These are phyloP conservation scores for Thamnidium elegans DNA, from an alignment of 192 early-diverging fungal genomes.

Conservation along the genomic window DNA sequence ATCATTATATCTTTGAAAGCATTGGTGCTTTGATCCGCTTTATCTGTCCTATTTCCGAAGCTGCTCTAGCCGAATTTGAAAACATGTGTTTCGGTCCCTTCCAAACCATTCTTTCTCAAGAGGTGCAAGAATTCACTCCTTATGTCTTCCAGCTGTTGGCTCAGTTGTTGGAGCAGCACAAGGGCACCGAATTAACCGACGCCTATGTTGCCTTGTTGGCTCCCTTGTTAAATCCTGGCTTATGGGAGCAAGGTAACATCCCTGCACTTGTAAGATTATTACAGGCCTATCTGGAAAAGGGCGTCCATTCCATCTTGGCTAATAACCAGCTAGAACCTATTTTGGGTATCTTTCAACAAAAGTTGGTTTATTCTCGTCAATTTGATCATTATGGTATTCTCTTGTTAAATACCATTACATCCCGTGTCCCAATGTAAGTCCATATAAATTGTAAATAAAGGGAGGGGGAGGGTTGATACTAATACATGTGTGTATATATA, in stretches of 20 bases:
- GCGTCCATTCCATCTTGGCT: constrained; percentile 63
- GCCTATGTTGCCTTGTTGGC: constrained; percentile 72
- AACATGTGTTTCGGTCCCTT: constrained; percentile 85
- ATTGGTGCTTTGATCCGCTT: constrained; percentile 85
- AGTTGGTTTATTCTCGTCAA: constrained; percentile 76
- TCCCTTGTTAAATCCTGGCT: constrained; percentile 76
- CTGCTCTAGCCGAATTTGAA: constrained; percentile 80
- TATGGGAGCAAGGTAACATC: constrained; percentile 94
- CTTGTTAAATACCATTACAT: constrained; percentile 74
- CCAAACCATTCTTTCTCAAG: constrained; percentile 79
- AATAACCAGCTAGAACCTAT: constrained; percentile 75
- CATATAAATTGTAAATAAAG: no score
- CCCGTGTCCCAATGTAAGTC: constrained; percentile 72
- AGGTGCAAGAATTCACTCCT: constrained; percentile 89
- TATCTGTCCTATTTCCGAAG: constrained; percentile 68
- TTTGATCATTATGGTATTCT: constrained; percentile 88
- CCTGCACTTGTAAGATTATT: constrained; percentile 91
- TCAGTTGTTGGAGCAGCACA: constrained; percentile 81
- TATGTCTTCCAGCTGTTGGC: constrained; percentile 97
- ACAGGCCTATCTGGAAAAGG: constrained; percentile 80
- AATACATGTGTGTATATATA: constrained; percentile 11
- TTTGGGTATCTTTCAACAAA: constrained; percentile 88
- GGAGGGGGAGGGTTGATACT: no score
- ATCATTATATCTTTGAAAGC: constrained; percentile 94
- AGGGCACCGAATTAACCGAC: constrained; percentile 57